Evolutionary conservation across 2,329 filamentous ascomycete genomes (phyloP), one percentile per base, ranked within the genome.

Genomic region (Aspergillus fumigatus): DNA sequence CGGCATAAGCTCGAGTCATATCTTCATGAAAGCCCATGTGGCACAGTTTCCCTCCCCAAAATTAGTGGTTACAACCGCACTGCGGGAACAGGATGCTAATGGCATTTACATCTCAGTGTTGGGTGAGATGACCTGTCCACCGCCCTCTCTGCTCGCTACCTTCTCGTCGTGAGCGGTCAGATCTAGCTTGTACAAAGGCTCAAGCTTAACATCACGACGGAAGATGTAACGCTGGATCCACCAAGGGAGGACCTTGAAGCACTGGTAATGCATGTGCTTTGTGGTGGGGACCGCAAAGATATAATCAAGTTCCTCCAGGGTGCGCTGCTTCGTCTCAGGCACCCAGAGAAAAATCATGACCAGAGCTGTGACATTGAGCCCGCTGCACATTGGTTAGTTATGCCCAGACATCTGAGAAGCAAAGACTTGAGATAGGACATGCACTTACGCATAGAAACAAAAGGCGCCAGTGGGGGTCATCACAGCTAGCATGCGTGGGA

Each of bases 321-420:
- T 83, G 32, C 78, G 77, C 63, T 83, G 78, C 59, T 82, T 84
- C 3, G 81, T 83, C 66, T 84, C 82, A 1, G 81, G 82, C 0
- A 84, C 71, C 67, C 80, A 83, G 43, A 87, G 74, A 74, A 86
- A 87, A 60, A 88, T 87, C 76, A 88, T 82, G 25, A 84, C 56
- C 17, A 87, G 76, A 0, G 85, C 85, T 2, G 83, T 65, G 3
- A 86, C 61, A 60, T 88, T 89, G 7, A 88, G 72, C 0, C 73
- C 83, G 14, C 74, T 76, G 45, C 52, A 57, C 48, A 43, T 52
- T 8, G 19, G 62, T 45, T 47, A 56, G 38, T 43, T 11, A 48
- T 45, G 8, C 10, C 4, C 21, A 11, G 9, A 27, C 11, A 1
- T 10, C 5, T 5, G 11, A 47, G 19, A n/a, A 19, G 50, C 38